Percentiles rank a stretch among this genome's conserved stretches.
phyloP scores from a whole-genome alignment of 2,329 filamentous ascomycete species.

The Aspergillus texensis region DNA sequence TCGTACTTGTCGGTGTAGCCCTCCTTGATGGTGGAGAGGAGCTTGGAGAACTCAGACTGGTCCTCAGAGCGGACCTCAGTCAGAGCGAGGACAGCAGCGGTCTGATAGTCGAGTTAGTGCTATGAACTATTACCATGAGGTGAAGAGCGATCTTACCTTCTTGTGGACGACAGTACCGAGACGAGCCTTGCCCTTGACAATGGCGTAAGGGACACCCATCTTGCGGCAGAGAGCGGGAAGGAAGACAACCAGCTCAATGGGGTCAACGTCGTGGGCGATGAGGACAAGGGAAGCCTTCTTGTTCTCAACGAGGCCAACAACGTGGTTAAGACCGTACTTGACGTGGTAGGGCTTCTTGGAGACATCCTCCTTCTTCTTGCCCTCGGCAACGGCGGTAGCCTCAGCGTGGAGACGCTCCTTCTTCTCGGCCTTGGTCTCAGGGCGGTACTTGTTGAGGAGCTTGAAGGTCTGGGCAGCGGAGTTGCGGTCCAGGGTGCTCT shows the following conservation, averaged over 20 bases:
- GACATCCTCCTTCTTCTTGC: constrained; percentile 99
- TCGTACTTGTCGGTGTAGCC: constrained; percentile 97
- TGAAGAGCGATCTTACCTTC: constrained; percentile 65
- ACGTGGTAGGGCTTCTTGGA: constrained; percentile 99
- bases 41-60: constrained; percentile 97
- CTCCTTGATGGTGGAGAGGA: constrained; percentile 95
- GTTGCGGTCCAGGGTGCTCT: constrained; percentile 95
- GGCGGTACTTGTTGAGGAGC: constrained; percentile 99
- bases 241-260: constrained; percentile 99
- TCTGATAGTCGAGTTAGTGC: constrained; percentile 58
- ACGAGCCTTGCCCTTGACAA: constrained; percentile 99
- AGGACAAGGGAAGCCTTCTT: constrained; percentile 99
- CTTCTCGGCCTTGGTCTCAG: constrained; percentile 99
- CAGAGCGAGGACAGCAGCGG: constrained; percentile 89
- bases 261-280: constrained; percentile 99
- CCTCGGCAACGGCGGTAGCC: constrained; percentile 95
- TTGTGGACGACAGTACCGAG: constrained; percentile 99
- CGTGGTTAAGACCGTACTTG: constrained; percentile 99
- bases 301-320: constrained; percentile 95
- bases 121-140: background rate
- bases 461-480: constrained; percentile 97
- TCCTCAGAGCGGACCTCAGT: constrained; percentile 98
- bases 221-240: constrained; percentile 98
- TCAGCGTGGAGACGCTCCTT: constrained; percentile 99
- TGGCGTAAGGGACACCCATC: constrained; percentile 99